Base-by-base conservation (phyloP, 1,284 basidiomycete genomes). In the Filobasidium uniguttulatum region DNA sequence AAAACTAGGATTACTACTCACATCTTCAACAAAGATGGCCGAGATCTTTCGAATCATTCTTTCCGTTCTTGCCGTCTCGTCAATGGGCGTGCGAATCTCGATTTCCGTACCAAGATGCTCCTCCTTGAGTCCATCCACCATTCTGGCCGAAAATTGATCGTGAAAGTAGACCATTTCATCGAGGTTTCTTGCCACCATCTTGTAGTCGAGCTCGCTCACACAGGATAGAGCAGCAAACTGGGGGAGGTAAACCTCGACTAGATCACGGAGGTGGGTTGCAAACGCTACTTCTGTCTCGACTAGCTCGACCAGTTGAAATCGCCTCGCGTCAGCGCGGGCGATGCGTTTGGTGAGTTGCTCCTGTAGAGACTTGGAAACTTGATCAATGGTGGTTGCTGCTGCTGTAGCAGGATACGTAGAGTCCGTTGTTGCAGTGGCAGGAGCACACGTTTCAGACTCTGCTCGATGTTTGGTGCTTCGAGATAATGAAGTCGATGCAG, bases 281-380 rank as follows among this genome's bases (percentile, higher is more conserved):
- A 93, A 94, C 5, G 78, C 78, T 17, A 80, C 72, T 69, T 94
- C 89, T 0, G 87, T 90, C 54, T 78, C 75, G 29, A 91, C 73
- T 29, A 94, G 72, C 68, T 94, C 89, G n/a, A 69, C 56, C 0
- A 70, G 47, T 36, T 66, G 60, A 60, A 67, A 66, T 31, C 59
- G 60, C 3, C 64, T 56, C 46, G 62, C 61, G 44, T 64, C 62
- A 19, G 50, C 36, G 14, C 49, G 46, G 17, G 20, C 46, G 22
- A 36, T 31, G 28, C 28, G 45, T 10, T 41, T 43, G 10, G 40
- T 33, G 17, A 49, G 53, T 34, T 46, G 41, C 14, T 48, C 56
- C 44, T 62, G 60, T 34, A 55, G 56, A 3, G 59, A 58, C 46
- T 63, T 60, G 56, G 62, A 60, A 44, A 62, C 56, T 17, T 34